These are phyloP conservation scores for Ceratocystis variospora DNA, from an alignment of 2,329 filamentous ascomycete species.

Conservation along the genomic window DNA sequence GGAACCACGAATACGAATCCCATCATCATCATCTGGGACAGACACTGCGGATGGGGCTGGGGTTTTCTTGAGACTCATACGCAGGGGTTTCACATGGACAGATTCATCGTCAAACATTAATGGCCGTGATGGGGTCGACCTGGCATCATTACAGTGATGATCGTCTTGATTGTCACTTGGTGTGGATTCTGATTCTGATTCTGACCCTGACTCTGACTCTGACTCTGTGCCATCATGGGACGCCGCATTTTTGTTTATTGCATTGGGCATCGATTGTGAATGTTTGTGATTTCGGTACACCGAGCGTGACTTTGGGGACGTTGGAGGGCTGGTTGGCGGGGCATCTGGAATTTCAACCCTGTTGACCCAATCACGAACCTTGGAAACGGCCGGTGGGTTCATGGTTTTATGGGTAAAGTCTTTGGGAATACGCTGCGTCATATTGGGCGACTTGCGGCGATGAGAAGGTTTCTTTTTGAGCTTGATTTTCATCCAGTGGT, in stretches of 20 bases:
- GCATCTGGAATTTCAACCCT: slow-evolving; percentile 39
- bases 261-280: slow-evolving; percentile 15
- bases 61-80: slow-evolving; percentile 7
- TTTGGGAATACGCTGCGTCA: slow-evolving; percentile 35
- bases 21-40: slow-evolving; percentile 23
- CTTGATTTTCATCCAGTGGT: slow-evolving; percentile 63
- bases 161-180: slow-evolving; percentile 7
- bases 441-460: slow-evolving; percentile 22
- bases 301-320: slow-evolving; percentile 7
- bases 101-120: slow-evolving; percentile 12
- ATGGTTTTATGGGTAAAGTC: slow-evolving; percentile 42
- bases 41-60: slow-evolving; percentile 21
- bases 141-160: slow-evolving; percentile 1
- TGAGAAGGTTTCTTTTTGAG: slow-evolving; percentile 35
- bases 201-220: slow-evolving; percentile 8
- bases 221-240: slow-evolving; percentile 2
- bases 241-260: slow-evolving; percentile 8
- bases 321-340: not conserved
- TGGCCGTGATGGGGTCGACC: not conserved
- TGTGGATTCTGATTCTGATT: slow-evolving; percentile 1
- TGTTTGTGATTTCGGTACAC: slow-evolving; percentile 13
- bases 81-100: slow-evolving; percentile 14
- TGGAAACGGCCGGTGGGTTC: slow-evolving; percentile 43
- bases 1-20: slow-evolving; percentile 22
- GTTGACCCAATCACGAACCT: slow-evolving; percentile 49